Conservation (phyloP, 1,284 basidiomycete species). For the Ceraceosorus guamensis region DNA sequence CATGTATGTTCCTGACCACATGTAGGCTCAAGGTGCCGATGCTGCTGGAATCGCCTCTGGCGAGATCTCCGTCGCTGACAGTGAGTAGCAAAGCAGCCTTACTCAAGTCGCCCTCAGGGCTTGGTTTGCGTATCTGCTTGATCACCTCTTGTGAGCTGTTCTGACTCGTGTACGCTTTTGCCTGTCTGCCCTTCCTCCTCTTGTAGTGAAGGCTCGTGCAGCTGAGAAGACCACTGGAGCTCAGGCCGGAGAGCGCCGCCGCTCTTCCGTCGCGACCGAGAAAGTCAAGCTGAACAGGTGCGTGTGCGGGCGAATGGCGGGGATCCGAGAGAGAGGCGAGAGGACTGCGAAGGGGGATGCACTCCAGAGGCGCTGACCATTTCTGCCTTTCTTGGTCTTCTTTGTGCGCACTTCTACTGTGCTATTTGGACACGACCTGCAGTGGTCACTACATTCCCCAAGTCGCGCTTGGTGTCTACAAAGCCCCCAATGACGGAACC, state of each 20-base stretch:
- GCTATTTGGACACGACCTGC: too few relatives aligned
- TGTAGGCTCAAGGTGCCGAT: conserved; percentile 3
- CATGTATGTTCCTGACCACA: background rate
- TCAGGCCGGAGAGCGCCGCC: conserved; percentile 4
- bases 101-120: too few relatives aligned
- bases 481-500: conserved; percentile 46
- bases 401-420: too few relatives aligned
- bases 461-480: conserved; percentile 47
- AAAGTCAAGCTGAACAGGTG: conserved; percentile 43
- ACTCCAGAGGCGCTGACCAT: too few relatives aligned
- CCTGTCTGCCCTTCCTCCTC: background rate
- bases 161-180: too few relatives aligned
- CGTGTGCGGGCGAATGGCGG: too few relatives aligned
- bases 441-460: conserved; percentile 41
- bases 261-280: conserved; percentile 32
- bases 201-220: conserved; percentile 4
- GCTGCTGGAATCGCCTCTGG: conserved; percentile 4
- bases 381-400: too few relatives aligned
- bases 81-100: too few relatives aligned
- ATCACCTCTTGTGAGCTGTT: too few relatives aligned
- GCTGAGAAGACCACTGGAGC: conserved; percentile 2
- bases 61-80: conserved; percentile 3
- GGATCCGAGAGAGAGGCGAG: too few relatives aligned
- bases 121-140: too few relatives aligned
- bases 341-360: too few relatives aligned